phyloP scores from a whole-genome alignment of 1,284 basidiomycete species.

The Irpex sp. region DNA sequence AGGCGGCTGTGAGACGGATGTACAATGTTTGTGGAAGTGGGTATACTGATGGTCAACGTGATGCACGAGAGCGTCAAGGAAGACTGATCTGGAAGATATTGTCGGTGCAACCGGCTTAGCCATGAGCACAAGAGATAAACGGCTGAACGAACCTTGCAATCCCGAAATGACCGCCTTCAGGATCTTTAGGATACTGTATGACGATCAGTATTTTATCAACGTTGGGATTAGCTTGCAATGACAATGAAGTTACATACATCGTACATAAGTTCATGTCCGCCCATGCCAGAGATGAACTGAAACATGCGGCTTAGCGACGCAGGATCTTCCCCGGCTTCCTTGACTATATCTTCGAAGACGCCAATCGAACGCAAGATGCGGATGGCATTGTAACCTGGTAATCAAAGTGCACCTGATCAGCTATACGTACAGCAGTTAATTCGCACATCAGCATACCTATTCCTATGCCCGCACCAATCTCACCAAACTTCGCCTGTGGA shows the following conservation, averaged over 20 bases:
- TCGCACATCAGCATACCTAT: constrained; percentile 32
- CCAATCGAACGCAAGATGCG: constrained; percentile 40
- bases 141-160: constrained; percentile 9
- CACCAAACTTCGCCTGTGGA: constrained; percentile 36
- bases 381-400: constrained; percentile 45
- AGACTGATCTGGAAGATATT: constrained; percentile 33
- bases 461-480: constrained; percentile 50
- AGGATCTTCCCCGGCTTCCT: constrained; percentile 29
- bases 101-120: not conserved
- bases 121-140: not conserved
- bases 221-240: not conserved
- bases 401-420: not conserved
- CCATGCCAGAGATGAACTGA: constrained; percentile 36
- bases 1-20: constrained; percentile 23
- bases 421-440: not conserved
- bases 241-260: constrained; percentile 29
- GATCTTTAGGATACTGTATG: constrained; percentile 33
- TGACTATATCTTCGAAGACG: constrained; percentile 36
- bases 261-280: constrained; percentile 38
- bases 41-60: constrained; percentile 35
- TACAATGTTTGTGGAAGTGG: constrained; percentile 47
- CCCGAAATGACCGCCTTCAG: constrained; percentile 30
- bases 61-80: constrained; percentile 41
- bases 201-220: not conserved
- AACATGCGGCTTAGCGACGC: constrained; percentile 31